Base-by-base conservation (phyloP, 352 stramenopile genomes). In the Blastocystis sp. region DNA sequence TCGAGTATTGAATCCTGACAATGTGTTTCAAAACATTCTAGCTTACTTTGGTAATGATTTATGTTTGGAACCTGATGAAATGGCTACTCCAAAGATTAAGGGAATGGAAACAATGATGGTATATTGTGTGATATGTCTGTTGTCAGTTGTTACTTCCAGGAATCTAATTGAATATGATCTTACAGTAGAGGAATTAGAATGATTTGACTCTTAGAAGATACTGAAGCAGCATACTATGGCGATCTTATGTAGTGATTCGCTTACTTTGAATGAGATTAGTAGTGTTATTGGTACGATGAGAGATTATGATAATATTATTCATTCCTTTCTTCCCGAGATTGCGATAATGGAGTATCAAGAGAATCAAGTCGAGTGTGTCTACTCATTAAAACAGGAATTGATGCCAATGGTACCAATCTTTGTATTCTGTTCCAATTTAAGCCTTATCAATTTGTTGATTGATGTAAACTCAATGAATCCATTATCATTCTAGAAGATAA, bases 351-450 rank as follows among this genome's bases (percentile, higher is more conserved):
- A 57, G 7, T 80, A 46, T 49, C 43, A 61, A n/a, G 51, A 63
- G 9, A 42, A 80, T 52, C 5, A 58, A 21, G 35, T 37, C 4
- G 67, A 59, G 14, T 49, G 32, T 6, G 39, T 42, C 14, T 80
- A 80, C 29, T 3, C n/a, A 29, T 52, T 80, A 42, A 80, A 80
- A 52, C n/a, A 80, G 11, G 67, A 59, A 27, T 37, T 19, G 19
- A 7, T 80, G 12, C 5, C 16, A 21, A n/a, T 42, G 5, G 51
- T 56, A 19, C n/a, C 24, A 27, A 9, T 46, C 39, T 46, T n/a
- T 54, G 4, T 54, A 35, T 49, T 51, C 32, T 9, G 27, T 32
- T 9, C 37, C 49, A 32, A 29, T 65, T 16, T 65, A 29, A 16
- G 27, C 7, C 16, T 16, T 37, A 65, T 65, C 11, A 65, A 65